Evolutionary conservation across 208 protist species (phyloP).

Genomic region (Trichomonas tenax): DNA sequence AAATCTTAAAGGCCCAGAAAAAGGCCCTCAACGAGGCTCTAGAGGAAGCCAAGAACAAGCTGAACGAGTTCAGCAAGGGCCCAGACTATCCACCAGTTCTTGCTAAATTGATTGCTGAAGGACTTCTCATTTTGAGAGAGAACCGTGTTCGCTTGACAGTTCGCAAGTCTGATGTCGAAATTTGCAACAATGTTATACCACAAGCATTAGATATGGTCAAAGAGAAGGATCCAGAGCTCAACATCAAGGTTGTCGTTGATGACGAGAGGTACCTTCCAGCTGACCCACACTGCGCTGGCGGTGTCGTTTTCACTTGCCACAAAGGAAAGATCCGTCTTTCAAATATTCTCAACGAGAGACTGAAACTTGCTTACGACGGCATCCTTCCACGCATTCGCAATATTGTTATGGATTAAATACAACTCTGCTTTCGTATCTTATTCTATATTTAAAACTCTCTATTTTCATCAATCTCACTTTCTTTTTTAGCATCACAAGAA

Average conservation of each 20-base stretch:
- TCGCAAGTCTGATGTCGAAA: not conserved
- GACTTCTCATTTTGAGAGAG: not conserved
- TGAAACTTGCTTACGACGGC: not conserved
- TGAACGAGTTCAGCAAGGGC: not conserved
- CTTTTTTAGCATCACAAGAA: too few species aligned
- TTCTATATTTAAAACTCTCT: too few species aligned
- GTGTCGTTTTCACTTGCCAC: not conserved
- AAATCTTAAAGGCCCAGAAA: not conserved
- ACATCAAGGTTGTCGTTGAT: not conserved
- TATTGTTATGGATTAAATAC: not conserved
- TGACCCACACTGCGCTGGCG: not conserved
- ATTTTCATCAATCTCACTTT: too few species aligned
- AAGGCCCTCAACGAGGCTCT: not conserved
- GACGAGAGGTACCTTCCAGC: not conserved
- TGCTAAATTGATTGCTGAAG: not conserved
- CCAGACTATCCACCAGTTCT: not conserved
- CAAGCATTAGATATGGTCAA: not conserved
- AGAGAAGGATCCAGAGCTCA: not conserved
- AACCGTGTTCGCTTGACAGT: not conserved
- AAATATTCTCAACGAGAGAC: not conserved
- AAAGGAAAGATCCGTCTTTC: not conserved
- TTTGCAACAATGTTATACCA: not conserved
- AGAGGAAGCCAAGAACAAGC: not conserved
- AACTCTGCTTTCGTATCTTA: too few species aligned
- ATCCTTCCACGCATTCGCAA: not conserved